A percentile compares a stretch with the other conserved stretches of the same genome.
These are phyloP conservation scores for Kurtzmaniella cleridarum DNA, from an alignment of 805 yeast species.

Conservation along the genomic window DNA sequence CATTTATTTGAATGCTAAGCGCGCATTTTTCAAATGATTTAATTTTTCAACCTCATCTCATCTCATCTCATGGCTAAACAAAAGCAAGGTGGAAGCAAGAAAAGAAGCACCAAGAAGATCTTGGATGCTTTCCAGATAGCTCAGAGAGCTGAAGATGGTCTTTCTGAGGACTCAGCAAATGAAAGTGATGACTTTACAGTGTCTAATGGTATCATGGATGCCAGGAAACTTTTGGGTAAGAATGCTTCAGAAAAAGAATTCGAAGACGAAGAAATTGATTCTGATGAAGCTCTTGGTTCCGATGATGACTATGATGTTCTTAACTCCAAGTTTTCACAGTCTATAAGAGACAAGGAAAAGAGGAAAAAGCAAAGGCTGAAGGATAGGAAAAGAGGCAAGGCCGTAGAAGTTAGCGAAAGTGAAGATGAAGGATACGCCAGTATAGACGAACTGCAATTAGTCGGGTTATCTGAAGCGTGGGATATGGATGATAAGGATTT, in stretches of 20 bases:
- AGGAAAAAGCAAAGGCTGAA: slow-evolving; percentile 26
- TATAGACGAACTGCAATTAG: slow-evolving; percentile 69
- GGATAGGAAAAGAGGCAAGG: slow-evolving; percentile 19
- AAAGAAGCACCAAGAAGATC: slow-evolving; percentile 31
- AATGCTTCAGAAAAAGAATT: slow-evolving; percentile 21
- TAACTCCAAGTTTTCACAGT: slow-evolving; percentile 64
- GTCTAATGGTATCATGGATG: slow-evolving; percentile 37
- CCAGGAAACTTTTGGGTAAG: slow-evolving; percentile 26
- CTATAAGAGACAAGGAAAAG: slow-evolving; percentile 52
- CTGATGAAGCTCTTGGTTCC: slow-evolving; percentile 86
- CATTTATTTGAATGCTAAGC: no score
- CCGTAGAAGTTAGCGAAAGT: slow-evolving; percentile 30
- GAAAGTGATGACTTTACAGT: slow-evolving; percentile 22
- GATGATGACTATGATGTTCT: slow-evolving; percentile 64
- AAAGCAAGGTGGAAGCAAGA: slow-evolving; percentile 17
- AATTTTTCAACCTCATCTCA: slow-evolving; percentile 3
- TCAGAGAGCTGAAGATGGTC: slow-evolving; percentile 28
- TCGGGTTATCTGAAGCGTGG: slow-evolving; percentile 85
- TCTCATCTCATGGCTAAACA: background rate
- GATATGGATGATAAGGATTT: slow-evolving; percentile 63
- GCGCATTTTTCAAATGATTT: slow-evolving; percentile 1
- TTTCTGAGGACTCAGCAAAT: slow-evolving; percentile 11
- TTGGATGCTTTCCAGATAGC: slow-evolving; percentile 43
- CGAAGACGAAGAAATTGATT: slow-evolving; percentile 66
- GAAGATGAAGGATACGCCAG: slow-evolving; percentile 66